Base-by-base conservation (phyloP, 1,139 yeast genomes). In the Pichia inconspicua region DNA sequence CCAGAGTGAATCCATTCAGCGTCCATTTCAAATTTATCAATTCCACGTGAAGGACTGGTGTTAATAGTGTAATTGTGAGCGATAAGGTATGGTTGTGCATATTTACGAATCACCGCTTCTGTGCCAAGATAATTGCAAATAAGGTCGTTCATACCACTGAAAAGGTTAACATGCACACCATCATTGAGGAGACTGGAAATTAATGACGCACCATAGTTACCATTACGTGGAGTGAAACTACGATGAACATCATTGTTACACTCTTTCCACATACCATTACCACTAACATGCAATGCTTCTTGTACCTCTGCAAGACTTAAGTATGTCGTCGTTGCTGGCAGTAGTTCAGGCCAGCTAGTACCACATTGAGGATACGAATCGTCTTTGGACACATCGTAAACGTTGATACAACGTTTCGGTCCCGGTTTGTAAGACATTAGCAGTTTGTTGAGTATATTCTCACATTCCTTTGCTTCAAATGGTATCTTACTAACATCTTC, bases 361-460 rank as follows among this genome's bases (percentile, higher is more conserved):
- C 98, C 98, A 67, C 99, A 92, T 0, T 85, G 69, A 0, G 97
- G 97, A 57, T 70, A 88, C 0, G 79, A 66, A 62, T 92, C 97
- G 32, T 67, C 71, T 48, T 84, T 69, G 34, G 85, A 74, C 49
- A 79, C 77, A 64, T 92, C 96, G 64, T 92, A 92, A 75, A 88
- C 81, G 65, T 92, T 92, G 57, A 78, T 59, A 63, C 98, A 90
- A 15, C 48, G 40, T 1, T 38, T 25, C n/a, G 44, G 40, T 12
- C 45, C 34, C 8, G 42, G 42, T 42, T 28, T 55, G n/a, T 42
- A 49, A 3, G 34, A 34, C 11, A 7, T 32, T 22, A 55, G 45
- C 19, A 53, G 15, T 9, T 62, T 63, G 0, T 83, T 71, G 48
- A 84, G 65, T 17, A 75, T 67, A 14, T 55, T 51, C 30, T 73